A percentile compares a stretch with the other conserved stretches of the same genome.
phyloP scores from a whole-genome alignment of 75 land plant genomes.

The Ceratopteris richardii region DNA sequence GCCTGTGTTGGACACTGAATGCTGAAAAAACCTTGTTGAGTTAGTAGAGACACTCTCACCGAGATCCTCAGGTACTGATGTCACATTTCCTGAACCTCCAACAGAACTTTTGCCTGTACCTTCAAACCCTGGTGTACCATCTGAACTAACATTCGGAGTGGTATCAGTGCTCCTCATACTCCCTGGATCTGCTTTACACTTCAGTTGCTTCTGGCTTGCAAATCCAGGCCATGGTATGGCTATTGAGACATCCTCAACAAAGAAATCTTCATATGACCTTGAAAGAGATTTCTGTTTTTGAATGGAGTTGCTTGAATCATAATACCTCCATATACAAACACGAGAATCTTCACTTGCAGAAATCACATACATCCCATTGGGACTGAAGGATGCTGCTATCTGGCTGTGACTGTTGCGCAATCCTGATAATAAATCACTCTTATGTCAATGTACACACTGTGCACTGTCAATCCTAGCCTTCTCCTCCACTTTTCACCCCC shows the following conservation, averaged over 20 bases:
- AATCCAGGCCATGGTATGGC: slow-evolving; percentile 86
- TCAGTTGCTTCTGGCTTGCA: background rate
- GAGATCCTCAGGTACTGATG: too few relatives aligned
- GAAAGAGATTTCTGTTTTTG: slow-evolving; percentile 23
- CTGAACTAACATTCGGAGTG: too few relatives aligned
- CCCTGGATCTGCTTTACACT: background rate
- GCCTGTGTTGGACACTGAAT: background rate
- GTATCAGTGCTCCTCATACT: background rate
- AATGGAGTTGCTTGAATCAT: slow-evolving; percentile 4
- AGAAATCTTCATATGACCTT: slow-evolving; percentile 60
- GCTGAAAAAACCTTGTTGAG: background rate
- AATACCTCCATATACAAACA: slow-evolving; percentile 65
- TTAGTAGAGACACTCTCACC: too few relatives aligned
- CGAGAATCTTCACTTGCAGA: slow-evolving; percentile 83
- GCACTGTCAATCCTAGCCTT: too few relatives aligned
- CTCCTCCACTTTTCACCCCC: too few relatives aligned
- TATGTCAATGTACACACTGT: too few relatives aligned
- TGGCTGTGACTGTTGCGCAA: slow-evolving; percentile 50
- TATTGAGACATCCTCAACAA: slow-evolving; percentile 49
- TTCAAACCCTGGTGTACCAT: too few relatives aligned
- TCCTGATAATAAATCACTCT: slow-evolving; percentile 36
- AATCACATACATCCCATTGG: slow-evolving; percentile 67
- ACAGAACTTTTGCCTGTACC: too few relatives aligned
- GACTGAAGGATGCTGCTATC: slow-evolving; percentile 65
- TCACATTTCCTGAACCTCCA: too few relatives aligned